Percentiles rank a stretch among this genome's conserved stretches.
Conservation (phyloP, 2,329 filamentous ascomycete species). For the Penicillium sp. region DNA sequence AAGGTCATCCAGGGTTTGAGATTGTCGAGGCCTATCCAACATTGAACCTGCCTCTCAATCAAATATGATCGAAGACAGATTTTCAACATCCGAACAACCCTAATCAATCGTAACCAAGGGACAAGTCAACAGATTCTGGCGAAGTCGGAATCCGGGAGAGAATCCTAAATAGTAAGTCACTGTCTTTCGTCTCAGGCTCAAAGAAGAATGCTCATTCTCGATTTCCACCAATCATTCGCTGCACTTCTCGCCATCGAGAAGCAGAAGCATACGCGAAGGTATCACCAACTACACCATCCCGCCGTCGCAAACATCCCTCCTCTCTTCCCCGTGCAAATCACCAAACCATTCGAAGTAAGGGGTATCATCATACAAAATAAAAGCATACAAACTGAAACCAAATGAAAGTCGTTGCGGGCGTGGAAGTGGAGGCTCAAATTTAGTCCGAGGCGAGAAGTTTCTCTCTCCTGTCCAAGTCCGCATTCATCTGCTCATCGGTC, state of each 20-base stretch:
- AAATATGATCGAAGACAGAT: neutral
- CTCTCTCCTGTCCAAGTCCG: constrained; percentile 22
- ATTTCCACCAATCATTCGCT: neutral
- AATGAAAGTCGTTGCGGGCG: constrained; percentile 7
- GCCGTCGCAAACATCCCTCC: neutral
- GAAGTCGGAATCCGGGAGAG: neutral
- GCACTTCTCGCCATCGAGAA: neutral
- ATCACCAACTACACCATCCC: neutral
- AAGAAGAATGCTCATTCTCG: neutral
- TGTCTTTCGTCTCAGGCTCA: neutral
- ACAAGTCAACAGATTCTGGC: neutral
- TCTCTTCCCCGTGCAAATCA: constrained; percentile 1
- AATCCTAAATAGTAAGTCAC: constrained; percentile 4
- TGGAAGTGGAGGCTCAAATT: neutral
- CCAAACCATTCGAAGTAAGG: constrained; percentile 7
- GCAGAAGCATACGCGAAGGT: neutral
- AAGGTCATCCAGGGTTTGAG: neutral
- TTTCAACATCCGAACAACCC: neutral
- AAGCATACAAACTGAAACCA: constrained; percentile 4
- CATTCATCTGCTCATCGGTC: constrained; percentile 27
- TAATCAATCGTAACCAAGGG: neutral
- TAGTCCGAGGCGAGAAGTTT: constrained; percentile 3
- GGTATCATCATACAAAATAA: constrained; percentile 11
- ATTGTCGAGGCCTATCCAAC: neutral
- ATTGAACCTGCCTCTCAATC: neutral